Percentiles rank a stretch among this genome's conserved stretches.
Evolutionary conservation across 495 filamentous ascomycete genomes (phyloP).

Genomic region (Thermothielavioides terrestris): DNA sequence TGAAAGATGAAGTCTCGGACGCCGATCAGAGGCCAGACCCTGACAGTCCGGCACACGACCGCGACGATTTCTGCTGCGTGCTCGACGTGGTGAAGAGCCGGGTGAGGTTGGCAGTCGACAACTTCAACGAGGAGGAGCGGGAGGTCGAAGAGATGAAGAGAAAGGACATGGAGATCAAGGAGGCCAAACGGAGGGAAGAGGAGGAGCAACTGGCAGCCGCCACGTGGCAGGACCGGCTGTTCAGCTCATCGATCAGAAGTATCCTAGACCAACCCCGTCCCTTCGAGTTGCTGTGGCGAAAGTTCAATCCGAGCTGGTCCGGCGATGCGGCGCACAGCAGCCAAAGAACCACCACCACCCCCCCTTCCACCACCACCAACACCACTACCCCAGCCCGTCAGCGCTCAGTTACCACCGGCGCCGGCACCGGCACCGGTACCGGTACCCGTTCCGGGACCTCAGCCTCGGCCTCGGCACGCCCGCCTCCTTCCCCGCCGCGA

Average conservation of each 20-base stretch:
- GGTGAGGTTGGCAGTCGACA: neutral
- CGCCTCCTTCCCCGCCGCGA: too few species aligned
- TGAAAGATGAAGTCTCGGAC: neutral
- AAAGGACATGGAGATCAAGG: conserved; percentile 2
- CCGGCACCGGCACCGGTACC: too few species aligned
- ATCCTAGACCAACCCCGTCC: neutral
- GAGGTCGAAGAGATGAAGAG: neutral
- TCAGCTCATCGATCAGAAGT: neutral
- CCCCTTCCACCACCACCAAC: neutral
- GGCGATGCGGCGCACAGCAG: too few species aligned
- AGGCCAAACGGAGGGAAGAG: neutral
- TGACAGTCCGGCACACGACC: neutral
- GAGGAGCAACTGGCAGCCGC: neutral
- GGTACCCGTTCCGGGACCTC: too few species aligned
- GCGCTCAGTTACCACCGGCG: too few species aligned
- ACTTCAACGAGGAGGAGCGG: conserved; percentile 2
- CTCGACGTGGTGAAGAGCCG: conserved; percentile 4
- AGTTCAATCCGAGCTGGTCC: neutral
- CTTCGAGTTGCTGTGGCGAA: neutral
- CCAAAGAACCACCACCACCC: neutral
- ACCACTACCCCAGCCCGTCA: too few species aligned
- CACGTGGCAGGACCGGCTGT: neutral
- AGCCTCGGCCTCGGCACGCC: too few species aligned
- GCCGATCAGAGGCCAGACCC: neutral
- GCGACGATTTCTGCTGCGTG: neutral